Conservation (phyloP, 306 rosid species). For the Prunus fruticosa region DNA sequence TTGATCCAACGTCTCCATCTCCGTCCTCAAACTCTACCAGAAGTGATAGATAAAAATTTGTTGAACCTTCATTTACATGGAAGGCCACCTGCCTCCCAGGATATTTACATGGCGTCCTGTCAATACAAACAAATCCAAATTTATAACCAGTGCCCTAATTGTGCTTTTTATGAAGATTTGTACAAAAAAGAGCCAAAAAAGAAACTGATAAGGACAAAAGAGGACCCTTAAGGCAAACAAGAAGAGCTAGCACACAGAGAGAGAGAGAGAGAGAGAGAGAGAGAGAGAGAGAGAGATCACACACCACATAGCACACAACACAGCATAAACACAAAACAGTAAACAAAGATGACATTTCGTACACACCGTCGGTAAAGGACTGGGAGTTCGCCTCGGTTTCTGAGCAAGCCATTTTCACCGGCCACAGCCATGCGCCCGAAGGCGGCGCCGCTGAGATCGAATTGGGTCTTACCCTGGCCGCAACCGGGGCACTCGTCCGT, state of each 20-base stretch:
- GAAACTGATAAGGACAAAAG: neutral
- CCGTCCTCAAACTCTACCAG: conserved; percentile 73
- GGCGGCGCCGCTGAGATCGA: conserved; percentile 92
- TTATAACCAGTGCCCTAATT: no score
- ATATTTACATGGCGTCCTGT: conserved; percentile 74
- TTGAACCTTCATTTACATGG: conserved; percentile 88
- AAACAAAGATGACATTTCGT: neutral
- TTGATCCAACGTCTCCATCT: conserved; percentile 82
- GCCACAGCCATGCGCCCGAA: conserved; percentile 79
- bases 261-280: no score
- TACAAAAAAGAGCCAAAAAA: neutral
- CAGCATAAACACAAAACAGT: neutral
- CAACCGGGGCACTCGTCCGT: conserved; percentile 90
- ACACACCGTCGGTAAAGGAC: conserved; percentile 65
- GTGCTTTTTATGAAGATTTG: no score
- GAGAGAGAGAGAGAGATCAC: neutral
- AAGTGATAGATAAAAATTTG: conserved; percentile 80
- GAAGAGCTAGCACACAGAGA: neutral
- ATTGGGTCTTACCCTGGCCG: conserved; percentile 60
- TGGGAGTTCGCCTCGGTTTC: conserved; percentile 69
- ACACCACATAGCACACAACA: no score
- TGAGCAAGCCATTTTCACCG: conserved; percentile 59
- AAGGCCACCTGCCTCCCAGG: conserved; percentile 67
- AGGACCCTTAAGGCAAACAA: neutral
- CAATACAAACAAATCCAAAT: neutral